Base-by-base conservation (phyloP, 2,329 filamentous ascomycete genomes). In the Parafenestella ontariensis region DNA sequence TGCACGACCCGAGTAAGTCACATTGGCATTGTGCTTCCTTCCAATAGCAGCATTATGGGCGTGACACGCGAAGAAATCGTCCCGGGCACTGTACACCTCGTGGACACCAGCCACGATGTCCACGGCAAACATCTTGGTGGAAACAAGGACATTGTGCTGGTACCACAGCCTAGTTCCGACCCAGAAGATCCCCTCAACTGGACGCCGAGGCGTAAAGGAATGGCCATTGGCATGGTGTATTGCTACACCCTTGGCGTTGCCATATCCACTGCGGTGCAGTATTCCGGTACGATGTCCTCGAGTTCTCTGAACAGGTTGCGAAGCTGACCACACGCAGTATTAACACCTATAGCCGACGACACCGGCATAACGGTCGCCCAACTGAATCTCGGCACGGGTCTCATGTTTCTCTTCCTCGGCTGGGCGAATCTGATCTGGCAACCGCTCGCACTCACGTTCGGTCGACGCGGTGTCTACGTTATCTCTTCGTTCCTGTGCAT, bases 361-460 rank as follows among this genome's bases (percentile, higher is more conserved):
- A 34, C 13, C 3, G 31, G 31, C 31, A 5, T 34, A n/a, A 34
- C 31, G 8, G 17, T 34, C 15, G 31, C 31, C 2, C 4, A 34
- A 40, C 17, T 40, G 36, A 40, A 40, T 40, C 9, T 21, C 5
- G 41, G 49, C 17, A 52, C 49, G 13, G 42, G 41, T 3, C 18
- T 31, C 13, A 46, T 46, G 33, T 52, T 46, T 31, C 23, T 51
- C 2, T 46, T 51, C 20, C 33, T 40, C 23, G 41, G 49, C 5
- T 51, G 49, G 49, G 49, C 29, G 15, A 26, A 29, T 40, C 34
- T 52, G 5, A 15, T 52, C 10, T 52, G 42, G 49, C 49, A 52
- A 21, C 49, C 42, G 7, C 11, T 52, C 15, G 49, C 49, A 6
- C 33, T 52, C 7, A 20, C 15, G 20, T 52, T 31, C 34, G 49